A percentile compares a stretch with the other conserved stretches of the same genome.
Conservation (phyloP, 192 early-diverging fungal species). For the Gonapodya sp. region DNA sequence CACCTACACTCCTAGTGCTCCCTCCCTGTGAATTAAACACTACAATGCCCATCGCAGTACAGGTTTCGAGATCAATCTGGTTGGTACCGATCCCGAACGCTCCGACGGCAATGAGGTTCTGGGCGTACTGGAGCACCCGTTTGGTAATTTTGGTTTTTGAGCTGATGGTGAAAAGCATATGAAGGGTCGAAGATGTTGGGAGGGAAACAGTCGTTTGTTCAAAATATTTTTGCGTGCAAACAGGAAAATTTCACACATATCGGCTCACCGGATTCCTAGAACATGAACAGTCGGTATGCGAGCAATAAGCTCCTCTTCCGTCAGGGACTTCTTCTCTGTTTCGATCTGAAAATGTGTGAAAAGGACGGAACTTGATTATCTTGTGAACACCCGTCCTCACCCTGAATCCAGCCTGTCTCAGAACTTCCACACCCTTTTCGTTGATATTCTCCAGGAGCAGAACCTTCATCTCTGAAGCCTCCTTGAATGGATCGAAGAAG, state of each 20-base stretch:
- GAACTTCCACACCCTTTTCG: constrained; percentile 62
- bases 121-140: constrained; percentile 11
- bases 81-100: constrained; percentile 14
- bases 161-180: background rate
- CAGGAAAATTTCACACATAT: background rate
- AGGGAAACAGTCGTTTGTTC: too few relatives aligned
- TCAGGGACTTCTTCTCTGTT: constrained; percentile 11
- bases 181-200: too few relatives aligned
- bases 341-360: background rate
- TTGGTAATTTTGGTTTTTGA: constrained; percentile 16
- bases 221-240: background rate
- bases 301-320: constrained; percentile 14
- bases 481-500: background rate
- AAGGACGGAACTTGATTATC: too few relatives aligned
- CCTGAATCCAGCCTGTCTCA: constrained; percentile 84
- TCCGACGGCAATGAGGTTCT: constrained; percentile 12
- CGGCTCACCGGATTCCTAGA: constrained; percentile 10
- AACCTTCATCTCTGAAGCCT: constrained; percentile 68
- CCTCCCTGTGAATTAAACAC: constrained; percentile 14
- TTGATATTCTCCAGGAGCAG: constrained; percentile 88
- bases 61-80: constrained; percentile 9
- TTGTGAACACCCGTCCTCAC: too few relatives aligned
- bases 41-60: constrained; percentile 10
- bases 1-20: constrained; percentile 13
- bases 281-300: constrained; percentile 12